A percentile compares a stretch with the other conserved stretches of the same genome.
Conservation (phyloP, 768 basidiomycete species). For the Calocybe indica region DNA sequence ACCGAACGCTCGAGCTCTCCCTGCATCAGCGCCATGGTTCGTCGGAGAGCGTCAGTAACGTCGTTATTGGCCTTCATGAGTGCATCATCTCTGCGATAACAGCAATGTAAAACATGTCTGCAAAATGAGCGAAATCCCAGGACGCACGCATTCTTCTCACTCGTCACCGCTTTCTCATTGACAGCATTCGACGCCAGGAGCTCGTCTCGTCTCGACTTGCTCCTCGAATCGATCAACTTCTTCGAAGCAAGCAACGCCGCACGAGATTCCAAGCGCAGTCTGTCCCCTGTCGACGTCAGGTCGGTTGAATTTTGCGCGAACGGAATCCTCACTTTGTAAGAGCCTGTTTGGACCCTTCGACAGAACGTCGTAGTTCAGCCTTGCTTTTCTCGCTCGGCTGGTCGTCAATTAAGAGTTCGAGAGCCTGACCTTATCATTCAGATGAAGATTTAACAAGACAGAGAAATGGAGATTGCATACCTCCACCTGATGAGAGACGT, state of each 20-base stretch:
- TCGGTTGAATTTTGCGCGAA: background rate
- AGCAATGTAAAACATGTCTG: background rate
- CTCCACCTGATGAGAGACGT: constrained; percentile 62
- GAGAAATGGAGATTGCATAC: constrained; percentile 24
- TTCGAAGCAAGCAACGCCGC: constrained; percentile 72
- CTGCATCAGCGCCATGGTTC: constrained; percentile 85
- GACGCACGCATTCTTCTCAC: constrained; percentile 61
- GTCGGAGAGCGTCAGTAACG: constrained; percentile 82
- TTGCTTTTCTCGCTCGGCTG: constrained; percentile 51
- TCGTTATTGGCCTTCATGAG: constrained; percentile 87
- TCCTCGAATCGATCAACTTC: constrained; percentile 57
- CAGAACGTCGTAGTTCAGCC: constrained; percentile 40
- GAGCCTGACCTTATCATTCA: constrained; percentile 35
- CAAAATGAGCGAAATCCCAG: background rate
- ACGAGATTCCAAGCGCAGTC: constrained; percentile 58
- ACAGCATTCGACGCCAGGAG: constrained; percentile 49
- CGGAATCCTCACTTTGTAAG: constrained; percentile 43
- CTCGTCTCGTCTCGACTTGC: constrained; percentile 59
- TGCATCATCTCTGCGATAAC: constrained; percentile 57
- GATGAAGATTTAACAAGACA: constrained; percentile 1
- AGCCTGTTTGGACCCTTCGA: constrained; percentile 38
- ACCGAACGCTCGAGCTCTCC: constrained; percentile 88
- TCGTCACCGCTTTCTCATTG: constrained; percentile 39
- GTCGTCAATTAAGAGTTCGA: constrained; percentile 71
- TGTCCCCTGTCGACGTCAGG: constrained; percentile 17